Conservation (phyloP, 1,284 basidiomycete genomes). For the Rhodotorula sp. region DNA sequence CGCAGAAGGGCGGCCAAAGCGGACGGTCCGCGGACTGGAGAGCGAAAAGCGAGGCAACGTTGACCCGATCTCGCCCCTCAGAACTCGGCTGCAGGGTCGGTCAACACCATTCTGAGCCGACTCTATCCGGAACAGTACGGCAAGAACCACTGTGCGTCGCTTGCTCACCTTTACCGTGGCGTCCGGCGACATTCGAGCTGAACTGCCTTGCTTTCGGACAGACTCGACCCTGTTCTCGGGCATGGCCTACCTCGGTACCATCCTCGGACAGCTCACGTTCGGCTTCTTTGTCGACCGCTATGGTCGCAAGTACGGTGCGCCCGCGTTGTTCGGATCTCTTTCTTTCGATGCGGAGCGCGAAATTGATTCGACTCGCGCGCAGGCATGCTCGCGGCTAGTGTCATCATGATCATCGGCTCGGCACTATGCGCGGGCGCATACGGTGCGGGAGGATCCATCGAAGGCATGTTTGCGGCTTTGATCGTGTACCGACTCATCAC, state of each 20-base stretch:
- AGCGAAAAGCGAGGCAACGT: not conserved
- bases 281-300: constrained; percentile 77
- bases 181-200: too few species aligned
- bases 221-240: constrained; percentile 44
- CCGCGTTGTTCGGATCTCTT: too few species aligned
- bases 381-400: constrained; percentile 65
- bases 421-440: constrained; percentile 76
- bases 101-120: constrained; percentile 28
- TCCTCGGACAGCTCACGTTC: constrained; percentile 53
- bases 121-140: constrained; percentile 26
- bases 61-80: not conserved
- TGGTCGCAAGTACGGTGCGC: constrained; percentile 53
- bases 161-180: not conserved
- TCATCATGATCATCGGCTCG: constrained; percentile 62
- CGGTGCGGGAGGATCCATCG: constrained; percentile 69
- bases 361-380: not conserved
- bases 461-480: constrained; percentile 72
- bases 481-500: constrained; percentile 79
- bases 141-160: constrained; percentile 3
- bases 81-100: constrained; percentile 17
- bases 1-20: too few species aligned
- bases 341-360: not conserved
- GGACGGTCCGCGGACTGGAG: too few species aligned
- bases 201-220: not conserved
- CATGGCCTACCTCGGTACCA: constrained; percentile 75